These are phyloP conservation scores for Boletus rufocinnamomeus DNA, from an alignment of 768 basidiomycete species.

Conservation along the genomic window DNA sequence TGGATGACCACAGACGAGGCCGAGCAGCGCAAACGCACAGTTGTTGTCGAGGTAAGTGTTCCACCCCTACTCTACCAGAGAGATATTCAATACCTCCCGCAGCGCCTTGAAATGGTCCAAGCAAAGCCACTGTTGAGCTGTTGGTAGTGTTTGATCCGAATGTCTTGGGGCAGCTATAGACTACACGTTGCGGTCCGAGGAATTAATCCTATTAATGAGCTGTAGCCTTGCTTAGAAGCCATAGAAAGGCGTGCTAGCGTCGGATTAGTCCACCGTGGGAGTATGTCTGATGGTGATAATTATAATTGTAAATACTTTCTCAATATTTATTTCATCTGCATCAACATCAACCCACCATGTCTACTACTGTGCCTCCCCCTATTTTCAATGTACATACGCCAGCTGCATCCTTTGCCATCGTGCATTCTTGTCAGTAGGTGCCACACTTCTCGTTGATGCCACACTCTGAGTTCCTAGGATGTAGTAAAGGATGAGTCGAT, in stretches of 20 bases:
- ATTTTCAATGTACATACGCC: constrained; percentile 80
- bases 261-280: constrained; percentile 4
- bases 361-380: constrained; percentile 36
- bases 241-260: background rate
- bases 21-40: constrained; percentile 53
- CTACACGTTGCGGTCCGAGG: background rate
- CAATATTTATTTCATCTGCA: no score
- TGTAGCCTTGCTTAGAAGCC: background rate
- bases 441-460: background rate
- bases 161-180: constrained; percentile 4
- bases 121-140: constrained; percentile 71
- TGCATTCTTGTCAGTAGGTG: constrained; percentile 65
- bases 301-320: no score
- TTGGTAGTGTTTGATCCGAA: constrained; percentile 46
- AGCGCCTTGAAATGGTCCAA: constrained; percentile 77
- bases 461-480: constrained; percentile 11
- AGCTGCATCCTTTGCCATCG: constrained; percentile 66
- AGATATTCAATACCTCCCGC: constrained; percentile 5
- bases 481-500: constrained; percentile 72
- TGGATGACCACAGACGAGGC: constrained; percentile 46
- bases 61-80: background rate
- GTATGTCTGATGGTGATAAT: background rate
- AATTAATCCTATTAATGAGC: background rate
- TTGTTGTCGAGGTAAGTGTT: constrained; percentile 68
- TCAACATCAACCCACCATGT: constrained; percentile 19